Evolutionary conservation across 2,329 filamentous ascomycete genomes (phyloP), one percentile per base, ranked within the genome.

Genomic region (Basipetospora chlamydospora): DNA sequence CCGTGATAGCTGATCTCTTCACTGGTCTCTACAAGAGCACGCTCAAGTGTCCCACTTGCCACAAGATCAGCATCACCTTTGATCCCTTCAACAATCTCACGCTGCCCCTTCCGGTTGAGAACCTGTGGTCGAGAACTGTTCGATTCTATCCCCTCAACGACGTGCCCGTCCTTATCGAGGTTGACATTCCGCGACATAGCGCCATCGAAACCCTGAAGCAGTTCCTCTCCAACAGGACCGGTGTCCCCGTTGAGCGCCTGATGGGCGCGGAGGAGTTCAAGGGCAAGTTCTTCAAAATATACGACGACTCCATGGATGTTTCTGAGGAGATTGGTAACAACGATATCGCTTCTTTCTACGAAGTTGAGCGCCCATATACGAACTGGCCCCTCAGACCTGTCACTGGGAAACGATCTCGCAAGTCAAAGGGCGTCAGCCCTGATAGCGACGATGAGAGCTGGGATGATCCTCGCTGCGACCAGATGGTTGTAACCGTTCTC

Each of bases 21-120:
- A 92, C 85, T 16, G 90, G 90, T 43, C 85, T 96, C 70, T 98
- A 96, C 70, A 95, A 96, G 61, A 96, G 92, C 30, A 96, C 88
- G 1, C 71, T 98, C 43, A 80, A 90, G 43, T 98, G 90, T 51
- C 90, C 90, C 0, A 72, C 70, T 6, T 98, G 90, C 55, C 71
- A 80, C 47, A 98, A 96, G 60, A 81, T 96, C 57, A 95, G 87
- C 70, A 94, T 98, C 48, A 96, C 90, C 0, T 98, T 98, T 51
- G 90, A 98, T 53, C 90, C 90, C 1, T 98, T 93, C 65, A 95
- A 86, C 56, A 90, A 92, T 45, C 61, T 98, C 41, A 95, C 90
- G 0, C 63, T 98, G 17, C 90, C 92, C 39, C 63, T 98, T 23
- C 90, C 90, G 0, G 74, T 94, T 38, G 80, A 90, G 53, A 86